These are phyloP conservation scores for Pneumocystis canis DNA, from an alignment of 1,139 yeast species.

Conservation along the genomic window DNA sequence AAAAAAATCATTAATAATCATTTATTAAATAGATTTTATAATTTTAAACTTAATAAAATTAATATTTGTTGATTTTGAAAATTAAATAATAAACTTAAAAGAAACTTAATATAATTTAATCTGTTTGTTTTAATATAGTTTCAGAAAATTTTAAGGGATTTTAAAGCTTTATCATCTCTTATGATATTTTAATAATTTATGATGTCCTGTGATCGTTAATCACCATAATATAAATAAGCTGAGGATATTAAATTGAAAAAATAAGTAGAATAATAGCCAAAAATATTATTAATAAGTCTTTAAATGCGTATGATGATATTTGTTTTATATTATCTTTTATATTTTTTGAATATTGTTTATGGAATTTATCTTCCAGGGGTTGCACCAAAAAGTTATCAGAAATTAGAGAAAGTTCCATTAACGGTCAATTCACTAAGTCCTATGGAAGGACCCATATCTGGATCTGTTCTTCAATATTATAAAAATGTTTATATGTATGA, in stretches of 20 bases:
- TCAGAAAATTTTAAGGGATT: too few species aligned
- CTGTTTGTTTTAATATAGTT: too few species aligned
- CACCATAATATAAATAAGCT: background rate
- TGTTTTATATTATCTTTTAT: background rate
- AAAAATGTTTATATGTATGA: constrained; percentile 30
- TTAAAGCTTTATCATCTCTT: too few species aligned
- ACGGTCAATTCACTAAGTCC: constrained; percentile 86
- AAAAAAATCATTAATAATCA: background rate
- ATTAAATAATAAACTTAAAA: too few species aligned
- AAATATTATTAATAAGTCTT: background rate
- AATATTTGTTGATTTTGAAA: background rate
- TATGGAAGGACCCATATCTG: constrained; percentile 15
- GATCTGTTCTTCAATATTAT: background rate
- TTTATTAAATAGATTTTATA: background rate
- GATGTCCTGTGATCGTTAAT: background rate
- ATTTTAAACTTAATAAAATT: background rate
- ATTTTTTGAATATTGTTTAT: background rate
- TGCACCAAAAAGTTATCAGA: constrained; percentile 74
- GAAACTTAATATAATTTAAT: too few species aligned
- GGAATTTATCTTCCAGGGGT: constrained; percentile 1
- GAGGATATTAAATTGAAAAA: background rate
- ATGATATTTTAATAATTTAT: too few species aligned
- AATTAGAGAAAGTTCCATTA: constrained; percentile 59
- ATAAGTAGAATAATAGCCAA: background rate
- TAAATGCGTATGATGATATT: background rate